phyloP scores from a whole-genome alignment of 2,329 filamentous ascomycete species.

The Dryadomyces sulphureus region DNA sequence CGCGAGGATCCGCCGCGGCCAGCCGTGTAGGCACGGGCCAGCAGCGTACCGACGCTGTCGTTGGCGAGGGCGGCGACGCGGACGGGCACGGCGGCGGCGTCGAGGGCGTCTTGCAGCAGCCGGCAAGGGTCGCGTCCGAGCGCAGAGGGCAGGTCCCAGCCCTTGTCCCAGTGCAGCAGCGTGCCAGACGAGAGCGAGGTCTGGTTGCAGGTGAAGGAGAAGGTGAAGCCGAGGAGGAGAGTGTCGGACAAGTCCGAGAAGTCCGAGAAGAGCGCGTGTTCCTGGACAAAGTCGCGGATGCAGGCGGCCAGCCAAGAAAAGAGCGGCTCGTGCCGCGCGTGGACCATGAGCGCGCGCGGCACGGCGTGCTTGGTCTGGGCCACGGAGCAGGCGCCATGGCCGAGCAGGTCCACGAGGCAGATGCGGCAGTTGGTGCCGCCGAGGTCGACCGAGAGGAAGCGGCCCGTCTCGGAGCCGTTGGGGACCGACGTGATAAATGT shows the following conservation, averaged over 20 bases:
- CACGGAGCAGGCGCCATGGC: constrained; percentile 84
- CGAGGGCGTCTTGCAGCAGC: constrained; percentile 75
- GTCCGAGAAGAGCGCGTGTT: constrained; percentile 26
- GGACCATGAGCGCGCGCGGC: constrained; percentile 76
- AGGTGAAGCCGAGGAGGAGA: constrained; percentile 85
- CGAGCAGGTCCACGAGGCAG: constrained; percentile 83
- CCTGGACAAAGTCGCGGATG: constrained; percentile 71
- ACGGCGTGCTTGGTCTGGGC: constrained; percentile 86
- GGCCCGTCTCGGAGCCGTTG: constrained; percentile 90
- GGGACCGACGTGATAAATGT: constrained; percentile 90
- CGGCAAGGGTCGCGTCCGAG: constrained; percentile 87
- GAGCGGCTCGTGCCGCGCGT: constrained; percentile 68
- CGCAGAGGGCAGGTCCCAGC: constrained; percentile 86
- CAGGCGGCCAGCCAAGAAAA: constrained; percentile 87
- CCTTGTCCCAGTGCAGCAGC: constrained; percentile 94
- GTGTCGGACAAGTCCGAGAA: constrained; percentile 42
- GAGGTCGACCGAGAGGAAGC: constrained; percentile 89
- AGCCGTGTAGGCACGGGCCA: constrained; percentile 79
- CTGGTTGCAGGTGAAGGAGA: constrained; percentile 92
- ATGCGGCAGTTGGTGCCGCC: constrained; percentile 96
- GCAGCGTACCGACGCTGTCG: constrained; percentile 91
- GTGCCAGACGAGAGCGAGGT: constrained; percentile 85
- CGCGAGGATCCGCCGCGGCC: constrained; percentile 40
- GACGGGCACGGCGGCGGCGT: constrained; percentile 70
- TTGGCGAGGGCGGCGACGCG: constrained; percentile 95